Evolutionary conservation across 352 stramenopile species (phyloP), one percentile per base, ranked within the genome.

Genomic region (Pythium phragmiticola): DNA sequence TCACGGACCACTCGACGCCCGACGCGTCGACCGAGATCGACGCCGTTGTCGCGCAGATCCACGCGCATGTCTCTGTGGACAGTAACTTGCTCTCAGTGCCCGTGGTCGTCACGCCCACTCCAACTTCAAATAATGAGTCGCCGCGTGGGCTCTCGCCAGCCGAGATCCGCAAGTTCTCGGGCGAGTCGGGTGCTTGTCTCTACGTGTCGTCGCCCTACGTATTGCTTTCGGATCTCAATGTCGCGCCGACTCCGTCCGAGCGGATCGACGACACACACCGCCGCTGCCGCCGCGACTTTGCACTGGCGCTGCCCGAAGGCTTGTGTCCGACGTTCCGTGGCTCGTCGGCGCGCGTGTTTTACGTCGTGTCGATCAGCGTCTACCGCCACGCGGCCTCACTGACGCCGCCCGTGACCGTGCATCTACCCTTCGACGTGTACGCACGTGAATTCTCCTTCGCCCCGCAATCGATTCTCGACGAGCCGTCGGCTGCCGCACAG

Each of bases 1-100:
- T 66, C 4, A 83, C 74, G 16, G 42, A 70, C 19, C 71, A 65
- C 36, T 37, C 70, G 23, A 65, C 64, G 26, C 51, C 69, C 3
- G 58, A 75, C 46, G 66, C 67, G 6, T 49, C 60, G 7, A 74
- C 74, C 14, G 74, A 89, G 65, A 80, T 89, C 37, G 52, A 74
- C 5, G 68, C 73, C 19, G 78, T 87, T 19, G 78, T 85, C 28
- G 78, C 73, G 11, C 78, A 89, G 68, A 70, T 88, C 39, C 80
- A 89, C 61, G 80, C 73, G 21, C 80, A 89, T 63, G 86, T 98
- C 45, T 92, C 77, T 19, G 92, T 95, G 28, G 92, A 95, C 63
- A 88, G 95, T 60, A 96, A 98, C 76, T 77, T 98, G 11, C 71
- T 98, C 37, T 98, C 94, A 3, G 75, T 98, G 7, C 91, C 81